Evolutionary conservation across 2,329 filamentous ascomycete species (phyloP).

Genomic region (Esteya vermicola): DNA sequence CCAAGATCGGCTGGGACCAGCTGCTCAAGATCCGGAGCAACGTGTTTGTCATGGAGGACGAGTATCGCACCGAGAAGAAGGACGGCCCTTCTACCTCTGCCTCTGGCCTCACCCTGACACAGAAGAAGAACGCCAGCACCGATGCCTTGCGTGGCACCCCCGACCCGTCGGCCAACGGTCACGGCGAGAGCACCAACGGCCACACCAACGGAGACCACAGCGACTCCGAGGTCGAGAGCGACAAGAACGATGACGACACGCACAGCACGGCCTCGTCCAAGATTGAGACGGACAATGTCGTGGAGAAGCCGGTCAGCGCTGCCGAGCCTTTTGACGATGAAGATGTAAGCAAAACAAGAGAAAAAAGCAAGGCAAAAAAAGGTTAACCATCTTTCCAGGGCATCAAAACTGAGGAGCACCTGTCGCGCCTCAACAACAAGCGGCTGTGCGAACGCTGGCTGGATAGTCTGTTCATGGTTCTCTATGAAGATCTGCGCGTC

Average conservation of each 20-base stretch:
- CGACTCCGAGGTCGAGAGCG: constrained; percentile 13
- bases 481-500: constrained; percentile 93
- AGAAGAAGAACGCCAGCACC: constrained; percentile 56
- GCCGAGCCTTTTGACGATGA: constrained; percentile 54
- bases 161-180: constrained; percentile 37
- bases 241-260: neutral
- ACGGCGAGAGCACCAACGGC: constrained; percentile 14
- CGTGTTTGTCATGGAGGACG: constrained; percentile 99
- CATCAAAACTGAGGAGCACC: constrained; percentile 42
- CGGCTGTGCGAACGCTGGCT: constrained; percentile 94
- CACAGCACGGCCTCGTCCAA: constrained; percentile 18
- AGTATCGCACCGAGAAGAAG: constrained; percentile 82
- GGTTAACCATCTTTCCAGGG: neutral
- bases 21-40: constrained; percentile 87
- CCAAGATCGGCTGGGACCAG: constrained; percentile 96
- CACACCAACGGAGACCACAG: constrained; percentile 10
- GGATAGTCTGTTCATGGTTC: constrained; percentile 97
- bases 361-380: neutral
- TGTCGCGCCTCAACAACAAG: constrained; percentile 93
- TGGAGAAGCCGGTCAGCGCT: constrained; percentile 71
- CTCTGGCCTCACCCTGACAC: constrained; percentile 34
- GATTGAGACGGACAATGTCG: constrained; percentile 20
- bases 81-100: constrained; percentile 21
- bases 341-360: constrained; percentile 43
- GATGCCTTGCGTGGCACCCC: constrained; percentile 63